These are phyloP conservation scores for Dactylellina cionopaga DNA, from an alignment of 2,329 filamentous ascomycete species.

Conservation along the genomic window DNA sequence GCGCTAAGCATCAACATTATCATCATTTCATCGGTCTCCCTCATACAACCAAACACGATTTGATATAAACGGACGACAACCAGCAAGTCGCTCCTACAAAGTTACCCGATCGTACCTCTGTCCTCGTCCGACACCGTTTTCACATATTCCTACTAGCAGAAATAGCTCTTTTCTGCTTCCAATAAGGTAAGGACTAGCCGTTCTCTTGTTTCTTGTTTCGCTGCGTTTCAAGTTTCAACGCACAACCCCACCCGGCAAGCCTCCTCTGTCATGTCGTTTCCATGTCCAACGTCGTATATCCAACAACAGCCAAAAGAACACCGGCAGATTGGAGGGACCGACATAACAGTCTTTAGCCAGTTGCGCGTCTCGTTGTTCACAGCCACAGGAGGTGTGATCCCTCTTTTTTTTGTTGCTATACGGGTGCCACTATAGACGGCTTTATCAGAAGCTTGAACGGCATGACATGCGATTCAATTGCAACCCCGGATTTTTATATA, in stretches of 20 bases:
- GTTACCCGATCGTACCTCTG: no score
- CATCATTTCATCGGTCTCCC: not conserved
- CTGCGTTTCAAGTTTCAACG: constrained; percentile 34
- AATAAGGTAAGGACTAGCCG: constrained; percentile 11
- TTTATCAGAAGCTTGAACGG: constrained; percentile 40
- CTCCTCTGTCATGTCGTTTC: not conserved
- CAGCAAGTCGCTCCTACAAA: not conserved
- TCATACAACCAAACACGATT: no score
- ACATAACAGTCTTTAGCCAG: constrained; percentile 10
- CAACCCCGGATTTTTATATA: constrained; percentile 6
- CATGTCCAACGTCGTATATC: not conserved
- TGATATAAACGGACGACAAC: constrained; percentile 26
- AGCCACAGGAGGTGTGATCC: constrained; percentile 32
- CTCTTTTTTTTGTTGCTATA: not conserved
- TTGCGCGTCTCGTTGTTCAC: constrained; percentile 1
- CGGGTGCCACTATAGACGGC: not conserved
- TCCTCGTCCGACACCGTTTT: no score
- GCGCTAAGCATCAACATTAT: constrained; percentile 17
- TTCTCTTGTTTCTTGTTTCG: constrained; percentile 24
- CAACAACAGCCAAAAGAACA: constrained; percentile 18
- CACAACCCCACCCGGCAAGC: constrained; percentile 26
- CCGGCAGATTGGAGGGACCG: constrained; percentile 13
- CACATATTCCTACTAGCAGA: not conserved
- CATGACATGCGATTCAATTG: constrained; percentile 17
- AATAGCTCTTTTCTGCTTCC: not conserved